phyloP scores from a whole-genome alignment of 129 eudicot genomes.

The Saposhnikovia divaricata region DNA sequence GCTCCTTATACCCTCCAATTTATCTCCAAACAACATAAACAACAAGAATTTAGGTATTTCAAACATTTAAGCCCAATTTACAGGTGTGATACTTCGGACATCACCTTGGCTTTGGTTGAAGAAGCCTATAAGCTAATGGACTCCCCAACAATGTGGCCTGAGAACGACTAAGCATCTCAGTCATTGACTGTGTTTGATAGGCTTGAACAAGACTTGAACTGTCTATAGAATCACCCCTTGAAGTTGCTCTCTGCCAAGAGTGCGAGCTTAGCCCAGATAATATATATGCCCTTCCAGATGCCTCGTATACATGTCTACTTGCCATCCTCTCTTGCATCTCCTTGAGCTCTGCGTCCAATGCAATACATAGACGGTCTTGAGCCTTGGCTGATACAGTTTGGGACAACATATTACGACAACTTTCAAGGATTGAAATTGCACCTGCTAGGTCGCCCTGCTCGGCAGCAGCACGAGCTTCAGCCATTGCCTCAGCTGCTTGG shows the following conservation, averaged over 20 bases:
- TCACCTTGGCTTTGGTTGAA: constrained; percentile 58
- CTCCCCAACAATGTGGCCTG: constrained; percentile 63
- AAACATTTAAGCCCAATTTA: not conserved
- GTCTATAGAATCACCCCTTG: constrained; percentile 77
- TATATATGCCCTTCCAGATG: constrained; percentile 73
- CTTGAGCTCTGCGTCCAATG: constrained; percentile 68
- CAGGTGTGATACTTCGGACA: not conserved
- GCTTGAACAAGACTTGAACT: constrained; percentile 62
- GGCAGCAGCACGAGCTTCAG: constrained; percentile 52
- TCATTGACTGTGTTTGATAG: constrained; percentile 80
- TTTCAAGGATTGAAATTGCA: constrained; percentile 51
- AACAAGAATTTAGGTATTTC: not conserved
- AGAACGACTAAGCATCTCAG: constrained; percentile 70
- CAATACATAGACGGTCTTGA: constrained; percentile 47
- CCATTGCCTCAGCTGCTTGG: constrained; percentile 70
- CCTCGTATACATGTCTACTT: constrained; percentile 68
- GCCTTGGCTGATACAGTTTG: constrained; percentile 57
- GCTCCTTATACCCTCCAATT: constrained; percentile 21
- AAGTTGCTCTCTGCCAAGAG: constrained; percentile 95
- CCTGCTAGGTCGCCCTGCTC: constrained; percentile 60
- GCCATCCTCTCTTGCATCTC: constrained; percentile 85
- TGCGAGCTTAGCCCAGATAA: constrained; percentile 86
- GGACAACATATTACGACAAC: constrained; percentile 34
- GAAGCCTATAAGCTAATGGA: constrained; percentile 44
- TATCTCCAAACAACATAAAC: constrained; percentile 25